phyloP scores from a whole-genome alignment of 2,329 filamentous ascomycete genomes.

The Fusarium gaditjirri region DNA sequence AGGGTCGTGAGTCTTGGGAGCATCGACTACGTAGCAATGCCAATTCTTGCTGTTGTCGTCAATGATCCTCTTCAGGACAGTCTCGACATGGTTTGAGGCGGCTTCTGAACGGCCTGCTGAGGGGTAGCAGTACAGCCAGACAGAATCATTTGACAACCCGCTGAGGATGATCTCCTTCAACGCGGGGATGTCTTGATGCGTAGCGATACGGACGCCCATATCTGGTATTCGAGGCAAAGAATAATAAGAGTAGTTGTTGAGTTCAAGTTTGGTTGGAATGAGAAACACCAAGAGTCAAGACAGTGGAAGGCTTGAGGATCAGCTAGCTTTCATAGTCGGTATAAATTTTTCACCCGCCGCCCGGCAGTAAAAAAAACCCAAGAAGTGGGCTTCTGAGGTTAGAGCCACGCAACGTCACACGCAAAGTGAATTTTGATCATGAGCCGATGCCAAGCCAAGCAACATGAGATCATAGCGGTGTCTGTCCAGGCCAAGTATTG shows the following conservation, averaged over 20 bases:
- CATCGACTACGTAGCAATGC: conserved; percentile 27
- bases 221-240: neutral
- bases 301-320: neutral
- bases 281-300: neutral
- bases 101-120: neutral
- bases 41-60: conserved; percentile 27
- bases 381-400: conserved; percentile 19
- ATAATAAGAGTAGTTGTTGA: neutral
- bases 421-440: conserved; percentile 24
- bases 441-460: conserved; percentile 31
- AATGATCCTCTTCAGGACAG: conserved; percentile 10
- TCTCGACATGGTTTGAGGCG: conserved; percentile 22
- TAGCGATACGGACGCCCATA: conserved; percentile 35
- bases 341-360: conserved; percentile 12
- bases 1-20: conserved; percentile 30
- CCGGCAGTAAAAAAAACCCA: conserved; percentile 3
- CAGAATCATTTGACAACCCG: conserved; percentile 22
- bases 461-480: conserved; percentile 26
- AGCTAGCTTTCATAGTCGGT: conserved; percentile 12
- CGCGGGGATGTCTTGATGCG: conserved; percentile 24
- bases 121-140: conserved; percentile 34
- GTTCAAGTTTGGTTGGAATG: neutral
- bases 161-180: conserved; percentile 34
- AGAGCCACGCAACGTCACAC: conserved; percentile 39
- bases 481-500: conserved; percentile 11